Evolutionary conservation across 345 rosid species (phyloP).

Genomic region (Cardamine occulta): DNA sequence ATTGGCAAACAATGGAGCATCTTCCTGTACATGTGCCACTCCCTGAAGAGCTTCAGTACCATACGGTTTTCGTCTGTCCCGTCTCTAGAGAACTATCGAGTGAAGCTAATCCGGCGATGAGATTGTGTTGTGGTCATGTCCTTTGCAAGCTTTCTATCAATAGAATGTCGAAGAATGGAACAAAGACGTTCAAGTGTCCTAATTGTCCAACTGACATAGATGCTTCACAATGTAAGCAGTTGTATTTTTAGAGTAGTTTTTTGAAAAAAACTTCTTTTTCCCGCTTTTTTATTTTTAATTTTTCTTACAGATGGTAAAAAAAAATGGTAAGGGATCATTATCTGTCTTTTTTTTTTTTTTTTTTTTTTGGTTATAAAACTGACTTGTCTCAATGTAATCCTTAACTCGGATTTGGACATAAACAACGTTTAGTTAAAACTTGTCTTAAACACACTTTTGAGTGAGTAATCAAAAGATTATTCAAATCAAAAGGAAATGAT

Average conservation of each 20-base stretch:
- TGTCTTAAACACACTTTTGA: too few relatives aligned
- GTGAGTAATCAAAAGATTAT: too few relatives aligned
- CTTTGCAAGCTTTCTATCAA: slow-evolving; percentile 64
- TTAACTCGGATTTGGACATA: too few relatives aligned
- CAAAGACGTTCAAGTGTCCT: slow-evolving; percentile 64
- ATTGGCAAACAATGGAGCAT: slow-evolving; percentile 68
- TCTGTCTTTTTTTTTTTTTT: not conserved
- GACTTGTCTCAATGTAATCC: too few relatives aligned
- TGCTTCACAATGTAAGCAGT: slow-evolving; percentile 53
- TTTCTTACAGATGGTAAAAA: not conserved
- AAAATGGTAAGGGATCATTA: not conserved
- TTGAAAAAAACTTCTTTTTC: not conserved
- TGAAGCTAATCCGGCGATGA: slow-evolving; percentile 64
- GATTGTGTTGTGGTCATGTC: slow-evolving; percentile 69
- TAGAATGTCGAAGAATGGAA: slow-evolving; percentile 59
- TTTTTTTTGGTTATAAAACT: not conserved
- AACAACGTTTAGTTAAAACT: too few relatives aligned
- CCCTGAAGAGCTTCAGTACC: slow-evolving; percentile 59
- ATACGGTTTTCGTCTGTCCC: slow-evolving; percentile 65
- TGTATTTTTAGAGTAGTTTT: slow-evolving; percentile 45
- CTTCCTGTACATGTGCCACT: slow-evolving; percentile 65
- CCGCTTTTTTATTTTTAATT: not conserved
- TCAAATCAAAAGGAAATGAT: too few relatives aligned
- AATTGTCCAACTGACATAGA: slow-evolving; percentile 62
- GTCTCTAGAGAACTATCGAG: slow-evolving; percentile 65